Conservation (phyloP, 352 stramenopile genomes). For the Nothophytophthora sp. region DNA sequence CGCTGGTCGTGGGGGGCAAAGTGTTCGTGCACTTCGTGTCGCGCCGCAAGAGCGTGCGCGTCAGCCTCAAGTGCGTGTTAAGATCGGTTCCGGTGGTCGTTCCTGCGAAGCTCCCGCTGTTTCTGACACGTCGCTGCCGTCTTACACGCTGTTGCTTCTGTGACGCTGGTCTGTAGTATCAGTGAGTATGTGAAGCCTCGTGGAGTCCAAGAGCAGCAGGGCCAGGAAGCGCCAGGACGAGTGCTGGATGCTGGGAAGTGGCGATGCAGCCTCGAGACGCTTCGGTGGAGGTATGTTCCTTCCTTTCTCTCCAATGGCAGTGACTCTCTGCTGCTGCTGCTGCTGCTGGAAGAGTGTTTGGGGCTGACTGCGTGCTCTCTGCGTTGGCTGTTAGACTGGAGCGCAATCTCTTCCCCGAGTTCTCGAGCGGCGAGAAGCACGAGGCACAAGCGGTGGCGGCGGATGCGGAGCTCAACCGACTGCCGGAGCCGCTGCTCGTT, state of each 20-base stretch:
- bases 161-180: constrained; percentile 19
- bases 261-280: constrained; percentile 41
- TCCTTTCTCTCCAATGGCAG: neutral
- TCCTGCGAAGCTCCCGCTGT: too few species aligned
- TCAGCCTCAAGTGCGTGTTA: constrained; percentile 34
- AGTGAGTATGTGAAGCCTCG: constrained; percentile 40
- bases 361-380: too few species aligned
- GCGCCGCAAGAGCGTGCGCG: constrained; percentile 15
- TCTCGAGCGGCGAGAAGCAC: constrained; percentile 2
- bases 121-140: neutral
- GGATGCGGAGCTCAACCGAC: constrained; percentile 41
- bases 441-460: constrained; percentile 8
- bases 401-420: constrained; percentile 43
- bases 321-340: too few species aligned
- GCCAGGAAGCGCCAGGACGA: neutral
- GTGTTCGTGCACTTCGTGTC: constrained; percentile 59
- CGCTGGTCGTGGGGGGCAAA: constrained; percentile 28
- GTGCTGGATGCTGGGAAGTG: constrained; percentile 22
- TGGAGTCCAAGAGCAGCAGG: neutral
- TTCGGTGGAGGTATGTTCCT: constrained; percentile 37
- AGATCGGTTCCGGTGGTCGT: too few species aligned
- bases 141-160: neutral
- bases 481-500: constrained; percentile 31
- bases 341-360: neutral
- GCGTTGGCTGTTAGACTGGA: constrained; percentile 26